Evolutionary conservation across 345 rosid species (phyloP), one percentile per base, ranked within the genome.

Genomic region (Melaleuca quinquenervia): DNA sequence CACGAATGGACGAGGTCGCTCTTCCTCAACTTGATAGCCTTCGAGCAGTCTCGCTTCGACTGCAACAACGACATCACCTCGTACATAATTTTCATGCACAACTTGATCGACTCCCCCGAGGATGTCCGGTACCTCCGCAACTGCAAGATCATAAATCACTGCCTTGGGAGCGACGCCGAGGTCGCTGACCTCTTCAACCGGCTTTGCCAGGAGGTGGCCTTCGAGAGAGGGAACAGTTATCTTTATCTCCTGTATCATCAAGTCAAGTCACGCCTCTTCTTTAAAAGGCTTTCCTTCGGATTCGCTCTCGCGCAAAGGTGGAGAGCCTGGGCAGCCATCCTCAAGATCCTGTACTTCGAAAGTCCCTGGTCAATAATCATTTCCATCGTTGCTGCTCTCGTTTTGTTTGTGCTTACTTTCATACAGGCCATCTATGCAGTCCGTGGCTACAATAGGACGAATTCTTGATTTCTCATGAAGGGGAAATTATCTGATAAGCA

Each of bases 1-100:
- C 99, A 94, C 86, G 98, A 96, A n/a, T 97, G 99, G 55, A 96
- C 99, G 44, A 93, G 91, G 83, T 95, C 99, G 7, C 94, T 96
- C 6, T 95, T 96, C 91, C 94, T 94, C 84, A 95, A 95, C 50
- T 95, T 94, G 15, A 94, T 96, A 13, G 96, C 98, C 27, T 94
- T 94, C 18, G 96, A 94, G 86, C 96, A 95, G 74, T 93, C 98
- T 12, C 98, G 94, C 86, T 85, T 94, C 11, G 96, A 94, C 49
- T 93, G 96, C 83, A 90, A 88, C 90, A 95, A 94, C 78, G 94
- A 93, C 80, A 93, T 95, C 36, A 95, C 98, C 58, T 94, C 99
- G 21, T 95, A 94, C 83, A 94, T 95, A 86, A 88, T 95, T 50
- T 96, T 95, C 94, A 92, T 95, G 96, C 98, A 96, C 90, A 96